These are phyloP conservation scores for Aspergillus quadrilineatus DNA, from an alignment of 2,329 filamentous ascomycete species.

Conservation along the genomic window DNA sequence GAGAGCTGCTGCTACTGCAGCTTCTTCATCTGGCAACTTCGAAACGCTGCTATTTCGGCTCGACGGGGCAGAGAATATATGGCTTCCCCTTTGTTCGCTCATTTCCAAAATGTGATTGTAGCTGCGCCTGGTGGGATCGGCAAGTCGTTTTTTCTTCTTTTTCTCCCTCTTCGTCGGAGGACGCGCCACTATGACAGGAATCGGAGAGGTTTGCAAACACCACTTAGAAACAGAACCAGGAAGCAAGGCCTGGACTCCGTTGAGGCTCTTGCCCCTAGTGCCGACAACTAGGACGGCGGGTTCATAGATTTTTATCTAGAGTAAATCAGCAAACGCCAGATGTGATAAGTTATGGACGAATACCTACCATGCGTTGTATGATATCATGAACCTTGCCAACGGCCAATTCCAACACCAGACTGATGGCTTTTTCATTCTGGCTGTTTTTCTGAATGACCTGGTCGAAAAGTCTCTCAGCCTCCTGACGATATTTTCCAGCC, in stretches of 20 bases:
- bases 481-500: slow-evolving; percentile 69
- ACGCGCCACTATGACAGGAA: slow-evolving; percentile 88
- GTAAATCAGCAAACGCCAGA: background rate
- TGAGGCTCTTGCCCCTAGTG: slow-evolving; percentile 78
- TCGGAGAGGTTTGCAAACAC: slow-evolving; percentile 87
- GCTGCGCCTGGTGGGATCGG: slow-evolving; percentile 71
- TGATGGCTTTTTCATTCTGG: slow-evolving; percentile 75
- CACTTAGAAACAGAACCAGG: slow-evolving; percentile 92
- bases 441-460: slow-evolving; percentile 77
- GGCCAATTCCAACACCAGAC: slow-evolving; percentile 79
- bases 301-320: slow-evolving; percentile 83
- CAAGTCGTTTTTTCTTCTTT: slow-evolving; percentile 80
- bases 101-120: slow-evolving; percentile 76
- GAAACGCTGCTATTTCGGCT: slow-evolving; percentile 48
- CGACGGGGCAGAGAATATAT: slow-evolving; percentile 53
- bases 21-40: slow-evolving; percentile 48
- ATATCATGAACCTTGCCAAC: slow-evolving; percentile 87
- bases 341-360: slow-evolving; percentile 26
- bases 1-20: slow-evolving; percentile 51
- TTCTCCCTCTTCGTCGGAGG: slow-evolving; percentile 84
- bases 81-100: slow-evolving; percentile 52
- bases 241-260: slow-evolving; percentile 80
- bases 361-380: slow-evolving; percentile 77
- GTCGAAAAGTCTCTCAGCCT: slow-evolving; percentile 72
- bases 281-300: slow-evolving; percentile 89